Evolutionary conservation across 163 green algal genomes (phyloP).

Genomic region (Scenedesmus sp.): DNA sequence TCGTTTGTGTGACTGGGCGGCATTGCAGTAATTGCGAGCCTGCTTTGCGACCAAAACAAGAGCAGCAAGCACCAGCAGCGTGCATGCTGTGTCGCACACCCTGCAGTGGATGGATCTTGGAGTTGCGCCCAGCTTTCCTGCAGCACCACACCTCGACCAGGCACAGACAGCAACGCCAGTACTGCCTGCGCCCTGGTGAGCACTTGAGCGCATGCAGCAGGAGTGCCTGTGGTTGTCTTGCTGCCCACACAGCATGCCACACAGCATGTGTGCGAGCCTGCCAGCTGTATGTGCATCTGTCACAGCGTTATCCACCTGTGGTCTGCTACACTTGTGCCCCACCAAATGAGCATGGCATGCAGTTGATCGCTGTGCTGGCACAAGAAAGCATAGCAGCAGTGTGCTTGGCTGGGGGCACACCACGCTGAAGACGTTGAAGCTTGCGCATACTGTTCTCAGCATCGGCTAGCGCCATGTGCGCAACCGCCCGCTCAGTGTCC

Average conservation of each 20-base stretch:
- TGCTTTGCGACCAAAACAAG: not conserved
- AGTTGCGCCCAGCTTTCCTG: not conserved
- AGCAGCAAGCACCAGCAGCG: not conserved
- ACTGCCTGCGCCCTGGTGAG: not conserved
- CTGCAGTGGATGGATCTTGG: not conserved
- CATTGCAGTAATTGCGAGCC: not conserved
- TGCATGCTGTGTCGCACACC: not conserved
- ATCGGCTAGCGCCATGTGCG: no score
- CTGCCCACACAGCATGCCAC: not conserved
- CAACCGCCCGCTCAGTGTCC: not conserved
- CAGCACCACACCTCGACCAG: not conserved
- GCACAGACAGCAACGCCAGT: not conserved
- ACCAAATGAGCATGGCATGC: not conserved
- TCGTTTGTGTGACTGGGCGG: not conserved
- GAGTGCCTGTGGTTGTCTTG: not conserved
- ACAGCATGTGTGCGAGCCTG: not conserved
- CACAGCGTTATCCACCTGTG: not conserved
- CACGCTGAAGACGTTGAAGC: no score
- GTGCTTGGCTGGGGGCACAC: not conserved
- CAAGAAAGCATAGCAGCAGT: not conserved
- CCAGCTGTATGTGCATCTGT: not conserved
- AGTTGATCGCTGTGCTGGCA: not conserved
- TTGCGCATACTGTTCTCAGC: no score
- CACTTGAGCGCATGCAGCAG: not conserved
- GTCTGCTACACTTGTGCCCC: not conserved